These are phyloP conservation scores for Zygnema cylindricum DNA, from an alignment of 139 green algal species.

Conservation along the genomic window DNA sequence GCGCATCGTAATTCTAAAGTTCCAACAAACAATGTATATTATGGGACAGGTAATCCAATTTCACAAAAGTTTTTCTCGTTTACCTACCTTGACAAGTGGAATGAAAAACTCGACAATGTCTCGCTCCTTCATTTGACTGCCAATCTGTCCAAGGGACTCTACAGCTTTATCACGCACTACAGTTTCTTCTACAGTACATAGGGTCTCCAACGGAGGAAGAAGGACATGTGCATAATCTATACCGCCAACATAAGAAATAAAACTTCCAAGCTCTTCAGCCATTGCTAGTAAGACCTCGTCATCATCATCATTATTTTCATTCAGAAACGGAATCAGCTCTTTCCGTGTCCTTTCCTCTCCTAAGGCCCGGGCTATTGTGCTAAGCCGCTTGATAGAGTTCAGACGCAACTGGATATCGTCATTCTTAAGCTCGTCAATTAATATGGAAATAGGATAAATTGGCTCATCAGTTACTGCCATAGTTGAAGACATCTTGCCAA, in stretches of 20 bases:
- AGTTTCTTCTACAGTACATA: conserved; percentile 95
- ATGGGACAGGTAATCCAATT: no score
- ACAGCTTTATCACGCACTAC: conserved; percentile 96
- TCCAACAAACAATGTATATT: conserved; percentile 15
- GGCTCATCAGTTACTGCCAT: conserved; percentile 63
- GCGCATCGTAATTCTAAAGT: not conserved
- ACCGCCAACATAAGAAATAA: conserved; percentile 93
- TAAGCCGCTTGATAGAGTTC: conserved; percentile 88
- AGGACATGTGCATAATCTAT: conserved; percentile 78
- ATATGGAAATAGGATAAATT: conserved; percentile 85
- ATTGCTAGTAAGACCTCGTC: conserved; percentile 97
- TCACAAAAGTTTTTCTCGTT: not conserved
- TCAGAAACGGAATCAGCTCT: conserved; percentile 97
- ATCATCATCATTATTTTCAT: conserved; percentile 95
- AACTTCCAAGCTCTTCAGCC: conserved; percentile 94
- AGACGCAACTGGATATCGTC: conserved; percentile 91
- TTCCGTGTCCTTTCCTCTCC: conserved; percentile 90
- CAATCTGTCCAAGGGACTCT: conserved; percentile 79
- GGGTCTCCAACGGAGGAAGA: conserved; percentile 89
- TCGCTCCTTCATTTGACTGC: conserved; percentile 73
- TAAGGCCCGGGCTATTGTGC: conserved; percentile 92
- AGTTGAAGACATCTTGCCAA: conserved; percentile 40
- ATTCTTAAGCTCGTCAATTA: conserved; percentile 84
- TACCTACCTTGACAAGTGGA: conserved; percentile 80
- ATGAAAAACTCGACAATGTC: conserved; percentile 80